Base-by-base conservation (phyloP, 495 filamentous ascomycete genomes). In the Glutinoglossum americanum region DNA sequence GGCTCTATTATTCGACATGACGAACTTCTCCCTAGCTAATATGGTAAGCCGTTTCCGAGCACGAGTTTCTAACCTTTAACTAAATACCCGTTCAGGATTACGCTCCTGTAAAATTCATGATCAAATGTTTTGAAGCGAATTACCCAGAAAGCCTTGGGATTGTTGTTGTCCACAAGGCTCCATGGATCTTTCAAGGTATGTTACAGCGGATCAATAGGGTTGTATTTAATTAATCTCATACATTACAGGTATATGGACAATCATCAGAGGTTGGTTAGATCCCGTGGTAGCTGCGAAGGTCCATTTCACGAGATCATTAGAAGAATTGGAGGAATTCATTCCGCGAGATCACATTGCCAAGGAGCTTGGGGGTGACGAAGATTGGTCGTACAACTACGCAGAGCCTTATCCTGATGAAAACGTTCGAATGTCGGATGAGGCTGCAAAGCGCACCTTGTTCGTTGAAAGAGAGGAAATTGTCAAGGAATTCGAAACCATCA, bases 111-210 rank as follows among this genome's bases (percentile, higher is more conserved):
- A 97, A 90, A 64, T 97, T 96, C 73, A 94, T 98, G 80, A 96
- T 97, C 72, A 94, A 94, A 72, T 94, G 88, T 70, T 98, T 98
- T 67, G 93, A 97, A 71, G 93, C 92, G 54, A 97, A 98, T 69
- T 98, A 97, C 66, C 92, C 93, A 27, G 93, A 97, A 67, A 85
- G 77, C 55, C 74, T 98, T 0, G 92, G 93, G 51, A 73, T 86
- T 6, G 89, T 97, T 7, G 81, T 97, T n/a, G 86, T 98, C 35
- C 89, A 98, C 72, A 94, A 95, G 68, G 81, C 92, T 0, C 92
- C 92, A 4, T 98, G 90, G 92, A 72, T 97, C 39, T 98, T 98
- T 72, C 87, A 92, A 71, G 81, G 85, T 84, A 62, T n/a, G 72
- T 68, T 28, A 21, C 60, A 25, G 55, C 0, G 39, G 19, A 44